These are phyloP conservation scores for Saccharomycopsis javanensis DNA, from an alignment of 805 yeast genomes.

Conservation along the genomic window DNA sequence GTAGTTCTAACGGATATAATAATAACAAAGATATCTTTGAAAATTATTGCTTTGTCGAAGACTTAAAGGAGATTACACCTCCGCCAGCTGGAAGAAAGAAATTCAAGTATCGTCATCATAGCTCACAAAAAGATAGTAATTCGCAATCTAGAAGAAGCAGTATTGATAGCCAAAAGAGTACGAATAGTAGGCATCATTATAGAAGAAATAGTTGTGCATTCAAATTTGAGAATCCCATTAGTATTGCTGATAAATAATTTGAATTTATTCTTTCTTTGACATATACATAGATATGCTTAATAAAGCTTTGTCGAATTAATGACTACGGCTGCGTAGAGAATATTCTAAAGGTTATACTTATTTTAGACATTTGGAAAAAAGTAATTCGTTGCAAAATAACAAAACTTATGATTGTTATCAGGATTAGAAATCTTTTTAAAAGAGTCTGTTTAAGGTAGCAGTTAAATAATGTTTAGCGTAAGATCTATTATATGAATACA, in stretches of 20 bases:
- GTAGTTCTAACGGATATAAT: neutral
- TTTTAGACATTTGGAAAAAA: too few relatives aligned
- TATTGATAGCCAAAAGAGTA: neutral
- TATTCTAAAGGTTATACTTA: too few relatives aligned
- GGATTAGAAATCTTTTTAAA: too few relatives aligned
- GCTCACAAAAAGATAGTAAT: neutral
- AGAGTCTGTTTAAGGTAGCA: too few relatives aligned
- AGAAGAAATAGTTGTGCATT: neutral
- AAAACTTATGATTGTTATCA: too few relatives aligned
- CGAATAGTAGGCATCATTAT: neutral
- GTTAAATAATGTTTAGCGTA: too few relatives aligned
- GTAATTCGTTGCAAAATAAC: too few relatives aligned
- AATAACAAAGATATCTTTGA: neutral
- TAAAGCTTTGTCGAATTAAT: too few relatives aligned
- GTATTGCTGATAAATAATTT: neutral
- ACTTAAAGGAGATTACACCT: neutral
- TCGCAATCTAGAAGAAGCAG: neutral
- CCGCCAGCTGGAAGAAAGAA: neutral
- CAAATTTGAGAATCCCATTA: neutral
- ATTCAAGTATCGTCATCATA: neutral
- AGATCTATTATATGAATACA: too few relatives aligned
- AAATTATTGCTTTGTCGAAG: neutral
- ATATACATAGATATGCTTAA: neutral
- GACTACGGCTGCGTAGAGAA: too few relatives aligned
- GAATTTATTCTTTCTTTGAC: neutral